These are phyloP conservation scores for Umbellularia californica DNA, from an alignment of 164 flowering plant genomes.

Conservation along the genomic window DNA sequence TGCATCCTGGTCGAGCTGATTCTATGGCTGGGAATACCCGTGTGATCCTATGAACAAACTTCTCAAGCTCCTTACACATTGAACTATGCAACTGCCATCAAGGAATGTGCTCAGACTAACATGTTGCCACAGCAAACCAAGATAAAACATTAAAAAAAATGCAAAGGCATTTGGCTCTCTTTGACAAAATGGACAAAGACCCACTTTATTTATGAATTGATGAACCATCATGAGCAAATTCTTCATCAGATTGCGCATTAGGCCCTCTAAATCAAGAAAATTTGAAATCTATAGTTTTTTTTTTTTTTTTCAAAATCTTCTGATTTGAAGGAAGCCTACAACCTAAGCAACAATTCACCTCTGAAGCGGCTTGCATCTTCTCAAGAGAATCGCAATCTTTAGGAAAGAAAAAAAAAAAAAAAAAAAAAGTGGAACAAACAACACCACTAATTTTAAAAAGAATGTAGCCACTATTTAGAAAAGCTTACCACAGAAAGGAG, in stretches of 20 bases:
- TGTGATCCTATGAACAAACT: conserved; percentile 29
- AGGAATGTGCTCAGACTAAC: conserved; percentile 6
- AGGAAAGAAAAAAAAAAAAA: background rate
- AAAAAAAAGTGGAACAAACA: background rate
- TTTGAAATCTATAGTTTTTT: too few relatives aligned
- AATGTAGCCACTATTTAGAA: background rate
- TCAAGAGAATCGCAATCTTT: background rate
- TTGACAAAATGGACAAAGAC: background rate
- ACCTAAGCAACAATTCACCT: background rate
- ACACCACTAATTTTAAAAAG: background rate
- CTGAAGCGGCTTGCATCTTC: background rate
- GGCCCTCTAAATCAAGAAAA: background rate
- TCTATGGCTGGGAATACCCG: conserved; percentile 39
- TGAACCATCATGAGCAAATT: background rate
- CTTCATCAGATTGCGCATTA: too few relatives aligned
- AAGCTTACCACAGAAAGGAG: too few relatives aligned
- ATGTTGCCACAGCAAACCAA: background rate
- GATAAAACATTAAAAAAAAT: background rate
- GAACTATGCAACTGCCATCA: conserved; percentile 38
- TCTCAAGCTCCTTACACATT: conserved; percentile 38
- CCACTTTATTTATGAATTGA: background rate
- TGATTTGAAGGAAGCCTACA: background rate
- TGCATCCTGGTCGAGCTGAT: conserved; percentile 49
- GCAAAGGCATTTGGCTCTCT: background rate
- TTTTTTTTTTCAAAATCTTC: background rate